These are phyloP conservation scores for Boletales sp. DNA, from an alignment of 768 basidiomycete species.

Conservation along the genomic window DNA sequence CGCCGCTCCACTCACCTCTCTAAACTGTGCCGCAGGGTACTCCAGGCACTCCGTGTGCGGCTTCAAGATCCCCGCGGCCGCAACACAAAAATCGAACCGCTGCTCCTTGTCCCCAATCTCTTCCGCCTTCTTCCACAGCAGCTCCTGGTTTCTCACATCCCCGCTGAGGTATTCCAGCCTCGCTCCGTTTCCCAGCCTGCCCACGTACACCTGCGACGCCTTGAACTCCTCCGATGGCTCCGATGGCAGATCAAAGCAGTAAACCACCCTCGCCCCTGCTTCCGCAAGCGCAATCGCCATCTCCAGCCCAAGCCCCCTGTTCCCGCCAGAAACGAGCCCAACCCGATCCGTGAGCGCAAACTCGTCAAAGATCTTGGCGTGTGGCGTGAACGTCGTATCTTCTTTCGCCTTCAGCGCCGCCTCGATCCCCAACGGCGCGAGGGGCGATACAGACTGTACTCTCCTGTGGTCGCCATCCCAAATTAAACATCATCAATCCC, in stretches of 20 bases:
- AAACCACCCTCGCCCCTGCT: slow-evolving; percentile 67
- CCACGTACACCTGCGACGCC: slow-evolving; percentile 50
- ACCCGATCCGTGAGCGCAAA: slow-evolving; percentile 57
- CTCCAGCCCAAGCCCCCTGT: slow-evolving; percentile 77
- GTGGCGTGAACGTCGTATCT: slow-evolving; percentile 32
- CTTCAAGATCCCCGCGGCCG: slow-evolving; percentile 72
- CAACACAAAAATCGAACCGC: slow-evolving; percentile 72
- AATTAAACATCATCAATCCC: not conserved
- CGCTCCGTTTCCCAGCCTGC: slow-evolving; percentile 38
- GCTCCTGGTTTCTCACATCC: slow-evolving; percentile 63
- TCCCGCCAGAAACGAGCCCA: slow-evolving; percentile 60
- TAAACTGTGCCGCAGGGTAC: slow-evolving; percentile 62
- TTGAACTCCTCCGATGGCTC: slow-evolving; percentile 57
- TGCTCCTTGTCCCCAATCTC: slow-evolving; percentile 64
- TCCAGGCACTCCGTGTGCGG: slow-evolving; percentile 58
- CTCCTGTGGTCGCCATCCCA: slow-evolving; percentile 2
- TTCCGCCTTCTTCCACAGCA: slow-evolving; percentile 53
- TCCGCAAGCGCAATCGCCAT: slow-evolving; percentile 74
- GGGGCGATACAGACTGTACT: slow-evolving; percentile 47
- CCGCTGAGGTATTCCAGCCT: slow-evolving; percentile 60
- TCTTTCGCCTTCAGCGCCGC: slow-evolving; percentile 48
- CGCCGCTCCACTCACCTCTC: slow-evolving; percentile 41
- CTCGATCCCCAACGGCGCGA: slow-evolving; percentile 60
- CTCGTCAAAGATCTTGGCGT: slow-evolving; percentile 55
- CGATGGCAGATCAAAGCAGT: slow-evolving; percentile 63